These are phyloP conservation scores for Opeltia flavorubescens DNA, from an alignment of 495 filamentous ascomycete genomes.

Conservation along the genomic window DNA sequence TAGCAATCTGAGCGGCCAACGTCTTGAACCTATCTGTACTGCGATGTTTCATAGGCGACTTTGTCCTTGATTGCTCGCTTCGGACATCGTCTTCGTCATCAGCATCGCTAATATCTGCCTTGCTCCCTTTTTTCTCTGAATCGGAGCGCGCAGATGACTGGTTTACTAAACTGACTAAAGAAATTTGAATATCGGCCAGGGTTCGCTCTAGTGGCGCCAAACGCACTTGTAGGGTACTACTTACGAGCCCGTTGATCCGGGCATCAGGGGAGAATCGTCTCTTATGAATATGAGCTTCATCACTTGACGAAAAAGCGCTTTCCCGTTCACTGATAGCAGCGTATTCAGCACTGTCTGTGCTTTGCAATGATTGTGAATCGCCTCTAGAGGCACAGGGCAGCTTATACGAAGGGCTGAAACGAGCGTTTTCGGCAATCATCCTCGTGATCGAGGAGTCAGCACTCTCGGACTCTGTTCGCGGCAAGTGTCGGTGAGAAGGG, in stretches of 20 bases:
- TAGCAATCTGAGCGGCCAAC: conserved; percentile 67
- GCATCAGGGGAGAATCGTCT: conserved; percentile 73
- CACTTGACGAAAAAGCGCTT: conserved; percentile 64
- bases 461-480: conserved; percentile 12
- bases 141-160: conserved; percentile 24
- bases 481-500: conserved; percentile 24
- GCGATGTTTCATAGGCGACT: conserved; percentile 50
- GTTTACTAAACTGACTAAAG: conserved; percentile 37
- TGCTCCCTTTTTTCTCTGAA: conserved; percentile 44
- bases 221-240: conserved; percentile 58
- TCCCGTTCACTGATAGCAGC: conserved; percentile 81
- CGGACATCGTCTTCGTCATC: conserved; percentile 83
- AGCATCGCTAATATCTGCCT: conserved; percentile 69
- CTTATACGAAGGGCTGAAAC: conserved; percentile 14
- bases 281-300: conserved; percentile 64
- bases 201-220: conserved; percentile 65
- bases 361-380: conserved; percentile 45
- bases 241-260: conserved; percentile 74
- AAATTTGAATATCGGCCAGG: conserved; percentile 60
- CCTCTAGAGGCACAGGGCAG: conserved; percentile 14
- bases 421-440: conserved; percentile 11
- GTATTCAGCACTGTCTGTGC: conserved; percentile 48
- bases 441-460: conserved; percentile 9
- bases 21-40: conserved; percentile 72
- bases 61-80: conserved; percentile 19